Evolutionary conservation across 176 grass and related monocot species (phyloP).

Genomic region (Cenchrus fungigraminus): DNA sequence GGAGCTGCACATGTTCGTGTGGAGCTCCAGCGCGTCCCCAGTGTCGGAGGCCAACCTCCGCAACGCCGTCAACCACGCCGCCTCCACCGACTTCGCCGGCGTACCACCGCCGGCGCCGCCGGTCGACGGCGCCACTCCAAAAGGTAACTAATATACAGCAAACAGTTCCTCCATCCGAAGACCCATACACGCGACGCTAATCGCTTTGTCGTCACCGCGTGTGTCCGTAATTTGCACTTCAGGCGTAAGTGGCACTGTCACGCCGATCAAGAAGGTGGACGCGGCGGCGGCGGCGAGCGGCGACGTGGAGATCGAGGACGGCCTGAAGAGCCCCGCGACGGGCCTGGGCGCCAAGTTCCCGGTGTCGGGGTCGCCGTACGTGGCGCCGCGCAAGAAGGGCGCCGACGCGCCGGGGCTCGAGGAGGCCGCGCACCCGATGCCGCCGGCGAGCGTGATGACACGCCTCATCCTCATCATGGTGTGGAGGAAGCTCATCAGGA

Average conservation of each 20-base stretch:
- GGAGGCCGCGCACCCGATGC: constrained; percentile 89
- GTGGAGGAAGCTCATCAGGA: constrained; percentile 98
- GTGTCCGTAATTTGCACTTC: not conserved
- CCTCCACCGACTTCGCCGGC: constrained; percentile 71
- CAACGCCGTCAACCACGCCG: constrained; percentile 91
- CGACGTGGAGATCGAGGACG: constrained; percentile 79
- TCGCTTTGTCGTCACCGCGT: not conserved
- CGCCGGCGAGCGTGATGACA: constrained; percentile 95
- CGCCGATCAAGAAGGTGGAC: constrained; percentile 61
- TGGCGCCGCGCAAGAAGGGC: constrained; percentile 74
- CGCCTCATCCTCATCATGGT: constrained; percentile 99
- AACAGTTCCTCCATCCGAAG: not conserved
- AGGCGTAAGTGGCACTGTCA: constrained; percentile 62
- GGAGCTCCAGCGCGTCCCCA: constrained; percentile 88
- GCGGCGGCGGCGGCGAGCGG: constrained; percentile 12
- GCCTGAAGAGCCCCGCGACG: constrained; percentile 58
- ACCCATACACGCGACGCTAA: not conserved
- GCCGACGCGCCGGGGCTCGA: constrained; percentile 64
- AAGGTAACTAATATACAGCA: constrained; percentile 47
- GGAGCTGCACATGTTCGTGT: constrained; percentile 94
- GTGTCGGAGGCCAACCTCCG: constrained; percentile 93
- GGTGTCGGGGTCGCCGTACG: constrained; percentile 73
- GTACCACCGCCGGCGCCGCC: constrained; percentile 3
- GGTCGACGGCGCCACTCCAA: constrained; percentile 61
- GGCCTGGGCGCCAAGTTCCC: constrained; percentile 67